Evolutionary conservation across 768 basidiomycete species (phyloP).

Genomic region (Dacryopinax spathularia): DNA sequence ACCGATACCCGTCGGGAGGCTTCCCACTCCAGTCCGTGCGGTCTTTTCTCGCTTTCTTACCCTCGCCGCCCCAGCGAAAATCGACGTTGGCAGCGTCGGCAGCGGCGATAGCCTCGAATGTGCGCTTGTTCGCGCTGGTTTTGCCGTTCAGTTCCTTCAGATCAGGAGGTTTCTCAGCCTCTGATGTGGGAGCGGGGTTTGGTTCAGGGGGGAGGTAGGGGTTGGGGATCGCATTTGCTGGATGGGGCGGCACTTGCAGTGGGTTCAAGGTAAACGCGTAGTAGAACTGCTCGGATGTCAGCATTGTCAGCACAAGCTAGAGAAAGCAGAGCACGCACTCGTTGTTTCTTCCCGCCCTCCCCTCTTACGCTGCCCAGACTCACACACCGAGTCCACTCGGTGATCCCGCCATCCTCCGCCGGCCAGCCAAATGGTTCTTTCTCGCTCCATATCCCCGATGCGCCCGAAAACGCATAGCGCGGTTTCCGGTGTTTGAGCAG

Average conservation of each 20-base stretch:
- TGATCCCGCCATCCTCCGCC: conserved; percentile 36
- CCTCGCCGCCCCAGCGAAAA: conserved; percentile 19
- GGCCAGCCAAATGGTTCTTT: conserved; percentile 84
- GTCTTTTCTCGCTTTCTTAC: conserved; percentile 22
- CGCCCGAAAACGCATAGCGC: conserved; percentile 72
- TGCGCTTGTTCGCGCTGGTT: conserved; percentile 24
- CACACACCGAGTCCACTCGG: conserved; percentile 61
- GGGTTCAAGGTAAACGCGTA: conserved; percentile 86
- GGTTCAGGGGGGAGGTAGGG: conserved; percentile 22
- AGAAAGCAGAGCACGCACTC: conserved; percentile 37
- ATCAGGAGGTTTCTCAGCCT: conserved; percentile 14
- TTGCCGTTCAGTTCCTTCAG: conserved; percentile 16
- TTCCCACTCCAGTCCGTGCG: conserved; percentile 39
- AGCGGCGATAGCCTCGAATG: conserved; percentile 17
- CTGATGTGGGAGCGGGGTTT: conserved; percentile 36
- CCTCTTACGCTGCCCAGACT: conserved; percentile 80
- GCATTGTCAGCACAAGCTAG: neutral
- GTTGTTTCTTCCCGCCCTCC: conserved; percentile 56
- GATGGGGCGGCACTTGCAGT: conserved; percentile 15
- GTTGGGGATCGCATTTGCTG: conserved; percentile 13
- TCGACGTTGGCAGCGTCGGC: conserved; percentile 17
- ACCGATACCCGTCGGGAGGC: conserved; percentile 60
- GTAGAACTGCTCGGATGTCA: conserved; percentile 56
- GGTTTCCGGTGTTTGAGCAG: conserved; percentile 57
- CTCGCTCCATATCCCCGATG: conserved; percentile 81